phyloP scores from a whole-genome alignment of 1,284 basidiomycete genomes.

The Meira nashicola region DNA sequence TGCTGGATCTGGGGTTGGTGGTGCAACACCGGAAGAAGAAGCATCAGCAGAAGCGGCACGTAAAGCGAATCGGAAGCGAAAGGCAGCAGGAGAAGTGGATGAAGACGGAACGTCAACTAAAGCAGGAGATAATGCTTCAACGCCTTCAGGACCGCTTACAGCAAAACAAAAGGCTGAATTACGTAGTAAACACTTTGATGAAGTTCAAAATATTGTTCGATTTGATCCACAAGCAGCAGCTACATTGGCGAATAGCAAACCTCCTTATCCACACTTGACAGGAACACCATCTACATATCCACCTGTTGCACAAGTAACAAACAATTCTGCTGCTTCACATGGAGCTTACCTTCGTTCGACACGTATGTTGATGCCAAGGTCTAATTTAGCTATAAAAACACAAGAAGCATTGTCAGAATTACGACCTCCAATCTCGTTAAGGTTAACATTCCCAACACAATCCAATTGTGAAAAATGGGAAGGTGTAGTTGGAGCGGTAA shows the following conservation, averaged over 20 bases:
- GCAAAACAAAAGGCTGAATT: conserved; percentile 37
- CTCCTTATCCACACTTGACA: conserved; percentile 46
- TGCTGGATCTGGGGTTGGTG: conserved; percentile 38
- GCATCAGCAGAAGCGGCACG: conserved; percentile 2
- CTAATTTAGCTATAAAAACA: conserved; percentile 34
- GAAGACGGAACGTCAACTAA: background rate
- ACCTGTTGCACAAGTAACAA: conserved; percentile 30
- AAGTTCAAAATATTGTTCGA: conserved; percentile 44
- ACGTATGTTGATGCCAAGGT: conserved; percentile 44
- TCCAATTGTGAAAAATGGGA: conserved; percentile 52
- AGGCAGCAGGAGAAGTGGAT: conserved; percentile 3
- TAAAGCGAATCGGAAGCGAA: conserved; percentile 9
- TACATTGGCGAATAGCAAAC: conserved; percentile 3
- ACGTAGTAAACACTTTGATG: conserved; percentile 43
- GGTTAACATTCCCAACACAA: conserved; percentile 47
- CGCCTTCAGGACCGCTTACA: conserved; percentile 18
- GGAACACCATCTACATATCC: conserved; percentile 48
- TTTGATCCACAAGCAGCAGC: conserved; percentile 26
- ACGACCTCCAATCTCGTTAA: conserved; percentile 34
- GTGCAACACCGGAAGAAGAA: conserved; percentile 17
- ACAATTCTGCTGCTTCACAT: conserved; percentile 34
- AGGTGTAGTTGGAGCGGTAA: conserved; percentile 49
- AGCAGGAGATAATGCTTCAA: background rate
- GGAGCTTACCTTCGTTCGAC: conserved; percentile 49
- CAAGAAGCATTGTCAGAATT: conserved; percentile 41